Evolutionary conservation across 164 flowering plant species (phyloP), one percentile per base, ranked within the genome.

Genomic region (Stephania japonica): DNA sequence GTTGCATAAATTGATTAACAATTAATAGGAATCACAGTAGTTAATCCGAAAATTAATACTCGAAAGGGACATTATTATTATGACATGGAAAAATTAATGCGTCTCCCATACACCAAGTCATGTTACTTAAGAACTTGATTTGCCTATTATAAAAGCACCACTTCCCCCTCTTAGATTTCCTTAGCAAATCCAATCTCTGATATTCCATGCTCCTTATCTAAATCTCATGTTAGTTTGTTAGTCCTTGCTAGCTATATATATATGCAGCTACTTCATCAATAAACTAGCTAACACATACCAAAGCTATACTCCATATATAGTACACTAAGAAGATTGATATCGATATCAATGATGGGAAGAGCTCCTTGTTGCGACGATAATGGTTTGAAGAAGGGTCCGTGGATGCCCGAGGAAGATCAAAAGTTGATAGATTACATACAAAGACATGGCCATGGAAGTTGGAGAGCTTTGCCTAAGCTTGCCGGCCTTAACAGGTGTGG

Each of bases 401-500:
- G 92, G 92, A 86, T 84, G 4, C 83, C 82, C 0, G 90, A 73
- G 23, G 75, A 73, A 73, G 75, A 73, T 73, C 64, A 73, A 21
- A 50, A 27, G 62, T 70, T 73, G n/a, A 27, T 75, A 10, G 86
- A 85, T 76, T 82, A 76, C 71, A 83, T 89, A 4, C 73, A 75
- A 16, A 76, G 38, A 44, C 68, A 86, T 65, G 89, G 90, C 69
- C 86, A 80, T 80, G 89, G 86, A 71, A 86, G 83, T 50, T 89
- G 93, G 93, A 85, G 81, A 56, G 65, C 85, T 2, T 88, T 89
- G 42, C 89, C 89, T 0, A 81, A 82, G 72, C 85, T 72, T 38
- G 89, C 91, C 3, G 93, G 93, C 0, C 62, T 89, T 73, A 86
- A 89, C 68, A 81, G 93, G 70, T 88, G 93, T 75, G 93, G 93